Evolutionary conservation across 2,329 filamentous ascomycete genomes (phyloP).

Genomic region (Colletotrichum eremochloae): DNA sequence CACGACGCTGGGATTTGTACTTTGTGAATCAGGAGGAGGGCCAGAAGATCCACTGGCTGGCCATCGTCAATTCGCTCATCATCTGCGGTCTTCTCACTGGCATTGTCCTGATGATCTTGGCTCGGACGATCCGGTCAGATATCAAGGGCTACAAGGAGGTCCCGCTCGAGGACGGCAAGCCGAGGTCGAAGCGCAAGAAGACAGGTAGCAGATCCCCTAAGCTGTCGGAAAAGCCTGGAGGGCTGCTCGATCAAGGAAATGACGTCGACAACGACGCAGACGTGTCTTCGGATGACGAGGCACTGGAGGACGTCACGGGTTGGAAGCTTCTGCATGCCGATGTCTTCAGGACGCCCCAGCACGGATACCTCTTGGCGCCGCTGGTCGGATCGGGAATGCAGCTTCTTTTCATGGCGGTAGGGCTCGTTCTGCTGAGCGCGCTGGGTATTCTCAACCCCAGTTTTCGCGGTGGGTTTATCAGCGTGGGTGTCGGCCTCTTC

Average conservation of each 20-base stretch:
- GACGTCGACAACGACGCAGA: constrained; percentile 68
- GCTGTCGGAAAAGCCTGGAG: constrained; percentile 64
- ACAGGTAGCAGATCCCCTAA: constrained; percentile 47
- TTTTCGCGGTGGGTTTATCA: constrained; percentile 91
- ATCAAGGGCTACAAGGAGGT: constrained; percentile 81
- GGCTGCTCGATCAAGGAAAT: constrained; percentile 72
- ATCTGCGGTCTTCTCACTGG: constrained; percentile 85
- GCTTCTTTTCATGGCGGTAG: constrained; percentile 83
- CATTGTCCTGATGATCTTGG: constrained; percentile 84
- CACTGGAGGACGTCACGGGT: constrained; percentile 83
- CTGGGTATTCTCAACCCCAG: constrained; percentile 86
- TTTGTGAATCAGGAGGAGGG: constrained; percentile 90
- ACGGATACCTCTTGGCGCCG: constrained; percentile 81
- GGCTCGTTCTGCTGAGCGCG: constrained; percentile 79
- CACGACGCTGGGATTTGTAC: constrained; percentile 88
- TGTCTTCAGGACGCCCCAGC: constrained; percentile 81
- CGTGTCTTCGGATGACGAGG: constrained; percentile 76
- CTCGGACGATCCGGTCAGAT: constrained; percentile 82
- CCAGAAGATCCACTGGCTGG: constrained; percentile 86
- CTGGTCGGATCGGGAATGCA: constrained; percentile 89
- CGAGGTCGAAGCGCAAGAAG: constrained; percentile 65
- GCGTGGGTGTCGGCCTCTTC: constrained; percentile 85
- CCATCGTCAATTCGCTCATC: constrained; percentile 87
- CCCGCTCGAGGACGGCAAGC: constrained; percentile 75
- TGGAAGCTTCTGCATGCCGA: constrained; percentile 94